Percentiles rank a stretch among this genome's conserved stretches.
Evolutionary conservation across 2,329 filamentous ascomycete genomes (phyloP).

Genomic region (Rosellinia necatrix): DNA sequence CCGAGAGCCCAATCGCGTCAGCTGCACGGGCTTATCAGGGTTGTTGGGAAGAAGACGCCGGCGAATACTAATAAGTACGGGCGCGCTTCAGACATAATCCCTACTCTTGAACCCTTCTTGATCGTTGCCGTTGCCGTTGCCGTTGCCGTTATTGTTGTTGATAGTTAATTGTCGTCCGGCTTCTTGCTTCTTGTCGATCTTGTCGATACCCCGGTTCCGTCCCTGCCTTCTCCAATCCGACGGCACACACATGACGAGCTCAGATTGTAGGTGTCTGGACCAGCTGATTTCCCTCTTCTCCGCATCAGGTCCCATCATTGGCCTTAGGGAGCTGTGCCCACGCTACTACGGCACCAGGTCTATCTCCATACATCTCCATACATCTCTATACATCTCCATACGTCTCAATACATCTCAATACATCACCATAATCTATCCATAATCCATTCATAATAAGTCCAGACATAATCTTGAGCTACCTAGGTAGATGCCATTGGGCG

Average conservation of each 20-base stretch:
- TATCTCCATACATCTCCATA: not conserved
- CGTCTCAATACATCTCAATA: too few species aligned
- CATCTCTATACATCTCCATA: not conserved
- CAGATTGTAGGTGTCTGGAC: not conserved
- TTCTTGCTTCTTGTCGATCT: not conserved
- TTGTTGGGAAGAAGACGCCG: too few species aligned
- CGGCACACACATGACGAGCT: not conserved
- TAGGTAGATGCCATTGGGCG: not conserved
- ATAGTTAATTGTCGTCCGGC: not conserved
- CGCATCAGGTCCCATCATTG: constrained; percentile 18
- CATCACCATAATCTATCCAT: too few species aligned
- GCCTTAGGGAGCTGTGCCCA: constrained; percentile 1
- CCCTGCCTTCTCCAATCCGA: too few species aligned
- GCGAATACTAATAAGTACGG: too few species aligned
- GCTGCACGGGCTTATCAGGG: too few species aligned
- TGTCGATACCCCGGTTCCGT: too few species aligned
- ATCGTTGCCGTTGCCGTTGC: not conserved
- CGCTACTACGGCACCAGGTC: not conserved
- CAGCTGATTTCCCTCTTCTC: constrained; percentile 16
- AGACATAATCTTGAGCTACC: not conserved
- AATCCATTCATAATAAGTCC: too few species aligned
- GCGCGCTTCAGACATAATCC: too few species aligned
- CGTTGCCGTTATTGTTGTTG: not conserved
- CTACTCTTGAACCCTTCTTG: too few species aligned
- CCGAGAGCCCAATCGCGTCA: too few species aligned